phyloP scores from a whole-genome alignment of 1,284 basidiomycete genomes.

The Pseudozyma pruni region DNA sequence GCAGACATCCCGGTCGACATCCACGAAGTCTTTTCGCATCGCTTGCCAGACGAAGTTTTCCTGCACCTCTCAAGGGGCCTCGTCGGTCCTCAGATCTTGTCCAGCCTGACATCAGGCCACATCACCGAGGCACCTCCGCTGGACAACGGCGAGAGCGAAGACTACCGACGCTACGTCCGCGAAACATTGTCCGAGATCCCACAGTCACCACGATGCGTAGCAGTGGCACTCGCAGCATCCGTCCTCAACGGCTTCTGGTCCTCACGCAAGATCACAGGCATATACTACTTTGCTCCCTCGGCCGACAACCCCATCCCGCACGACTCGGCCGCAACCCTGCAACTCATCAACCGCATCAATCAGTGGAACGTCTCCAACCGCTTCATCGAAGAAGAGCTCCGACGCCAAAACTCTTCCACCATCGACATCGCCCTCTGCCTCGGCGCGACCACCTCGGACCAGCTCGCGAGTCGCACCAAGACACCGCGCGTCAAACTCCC shows the following conservation, averaged over 20 bases:
- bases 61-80: slow-evolving; percentile 94
- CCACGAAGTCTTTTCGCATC: slow-evolving; percentile 93
- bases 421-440: slow-evolving; percentile 96
- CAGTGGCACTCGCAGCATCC: slow-evolving; percentile 71
- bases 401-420: slow-evolving; percentile 96
- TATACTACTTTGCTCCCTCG: slow-evolving; percentile 61
- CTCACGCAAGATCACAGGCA: slow-evolving; percentile 57
- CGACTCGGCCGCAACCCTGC: slow-evolving; percentile 78
- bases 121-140: slow-evolving; percentile 88
- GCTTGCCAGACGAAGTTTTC: slow-evolving; percentile 95
- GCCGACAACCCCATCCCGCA: slow-evolving; percentile 55
- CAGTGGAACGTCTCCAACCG: slow-evolving; percentile 92
- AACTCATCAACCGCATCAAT: slow-evolving; percentile 85
- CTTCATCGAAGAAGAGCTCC: slow-evolving; percentile 90
- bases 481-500: slow-evolving; percentile 45
- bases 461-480: slow-evolving; percentile 57
- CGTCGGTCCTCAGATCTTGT: slow-evolving; percentile 83
- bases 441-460: slow-evolving; percentile 77
- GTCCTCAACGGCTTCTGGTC: slow-evolving; percentile 65
- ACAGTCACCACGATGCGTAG: slow-evolving; percentile 88
- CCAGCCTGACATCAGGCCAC: slow-evolving; percentile 86
- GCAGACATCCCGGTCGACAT: slow-evolving; percentile 90
- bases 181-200: slow-evolving; percentile 91
- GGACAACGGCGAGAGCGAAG: slow-evolving; percentile 91
- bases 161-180: slow-evolving; percentile 93